phyloP scores from a whole-genome alignment of 2,329 filamentous ascomycete genomes.

The Alternaria gaisen region DNA sequence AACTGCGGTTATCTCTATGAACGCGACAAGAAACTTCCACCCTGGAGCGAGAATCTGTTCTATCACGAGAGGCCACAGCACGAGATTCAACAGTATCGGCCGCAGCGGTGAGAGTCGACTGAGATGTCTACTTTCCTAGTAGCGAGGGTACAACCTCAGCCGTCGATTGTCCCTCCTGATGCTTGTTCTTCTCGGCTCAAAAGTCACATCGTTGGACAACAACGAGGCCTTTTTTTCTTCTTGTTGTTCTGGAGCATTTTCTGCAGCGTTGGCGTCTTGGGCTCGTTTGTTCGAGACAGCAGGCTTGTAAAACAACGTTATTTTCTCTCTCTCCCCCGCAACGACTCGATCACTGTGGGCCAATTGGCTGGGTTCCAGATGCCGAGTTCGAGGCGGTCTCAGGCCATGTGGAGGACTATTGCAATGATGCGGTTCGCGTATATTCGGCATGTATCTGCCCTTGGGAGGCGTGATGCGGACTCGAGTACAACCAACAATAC shows the following conservation, averaged over 20 bases:
- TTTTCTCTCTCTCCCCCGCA: not conserved
- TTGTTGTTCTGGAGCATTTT: constrained; percentile 3
- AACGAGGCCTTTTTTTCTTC: not conserved
- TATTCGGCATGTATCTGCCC: not conserved
- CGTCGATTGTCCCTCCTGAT: too few relatives aligned
- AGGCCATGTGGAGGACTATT: not conserved
- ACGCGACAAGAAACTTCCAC: constrained; percentile 82
- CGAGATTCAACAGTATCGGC: constrained; percentile 33
- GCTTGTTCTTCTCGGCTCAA: too few relatives aligned
- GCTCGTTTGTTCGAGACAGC: not conserved
- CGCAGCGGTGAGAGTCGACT: constrained; percentile 19
- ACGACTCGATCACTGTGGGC: not conserved
- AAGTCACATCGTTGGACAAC: not conserved
- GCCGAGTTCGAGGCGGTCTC: not conserved
- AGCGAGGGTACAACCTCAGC: too few relatives aligned
- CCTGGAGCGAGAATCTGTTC: constrained; percentile 78
- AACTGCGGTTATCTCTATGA: constrained; percentile 93
- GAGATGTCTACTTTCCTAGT: not conserved
- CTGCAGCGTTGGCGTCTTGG: constrained; percentile 15
- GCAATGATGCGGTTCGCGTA: not conserved
- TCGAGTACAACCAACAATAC: not conserved
- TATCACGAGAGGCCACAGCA: constrained; percentile 50
- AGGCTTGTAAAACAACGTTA: not conserved
- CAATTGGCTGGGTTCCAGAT: not conserved
- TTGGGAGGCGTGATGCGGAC: not conserved